A percentile compares a stretch with the other conserved stretches of the same genome.
phyloP scores from a whole-genome alignment of 2,329 filamentous ascomycete species.

The Claviceps africana region DNA sequence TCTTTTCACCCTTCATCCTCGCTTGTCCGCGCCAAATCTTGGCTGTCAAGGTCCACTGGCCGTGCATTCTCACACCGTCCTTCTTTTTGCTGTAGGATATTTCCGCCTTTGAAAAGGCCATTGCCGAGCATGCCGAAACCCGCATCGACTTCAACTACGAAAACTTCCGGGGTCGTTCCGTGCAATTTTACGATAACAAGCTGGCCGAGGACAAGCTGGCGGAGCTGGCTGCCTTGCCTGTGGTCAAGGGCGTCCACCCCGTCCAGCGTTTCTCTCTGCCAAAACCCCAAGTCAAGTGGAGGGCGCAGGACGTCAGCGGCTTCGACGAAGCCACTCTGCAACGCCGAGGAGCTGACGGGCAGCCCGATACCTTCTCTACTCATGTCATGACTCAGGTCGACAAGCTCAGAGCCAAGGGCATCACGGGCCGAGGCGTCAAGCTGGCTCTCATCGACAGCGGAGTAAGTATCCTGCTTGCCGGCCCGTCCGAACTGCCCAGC shows the following conservation, averaged over 20 bases:
- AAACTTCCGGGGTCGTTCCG: slow-evolving; percentile 40
- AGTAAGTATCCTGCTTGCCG: slow-evolving; percentile 21
- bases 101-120: slow-evolving; percentile 8
- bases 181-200: slow-evolving; percentile 34
- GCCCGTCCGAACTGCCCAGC: not conserved
- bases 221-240: slow-evolving; percentile 26
- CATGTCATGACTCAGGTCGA: slow-evolving; percentile 44
- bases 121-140: slow-evolving; percentile 23
- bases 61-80: not conserved
- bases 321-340: slow-evolving; percentile 8
- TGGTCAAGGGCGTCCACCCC: slow-evolving; percentile 35
- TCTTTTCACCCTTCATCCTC: not conserved
- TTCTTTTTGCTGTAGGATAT: slow-evolving; percentile 5
- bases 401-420: slow-evolving; percentile 32
- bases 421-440: slow-evolving; percentile 37
- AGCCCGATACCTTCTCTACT: slow-evolving; percentile 29
- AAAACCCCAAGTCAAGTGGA: slow-evolving; percentile 30
- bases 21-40: not conserved
- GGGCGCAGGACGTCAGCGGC: slow-evolving; percentile 20
- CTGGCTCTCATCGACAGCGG: slow-evolving; percentile 41
- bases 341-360: slow-evolving; percentile 10
- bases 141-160: slow-evolving; percentile 35
- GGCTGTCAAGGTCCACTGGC: not conserved
- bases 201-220: slow-evolving; percentile 28
- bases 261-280: slow-evolving; percentile 32